Base-by-base conservation (phyloP, 1,284 basidiomycete genomes). In the Prillingera fragicola region DNA sequence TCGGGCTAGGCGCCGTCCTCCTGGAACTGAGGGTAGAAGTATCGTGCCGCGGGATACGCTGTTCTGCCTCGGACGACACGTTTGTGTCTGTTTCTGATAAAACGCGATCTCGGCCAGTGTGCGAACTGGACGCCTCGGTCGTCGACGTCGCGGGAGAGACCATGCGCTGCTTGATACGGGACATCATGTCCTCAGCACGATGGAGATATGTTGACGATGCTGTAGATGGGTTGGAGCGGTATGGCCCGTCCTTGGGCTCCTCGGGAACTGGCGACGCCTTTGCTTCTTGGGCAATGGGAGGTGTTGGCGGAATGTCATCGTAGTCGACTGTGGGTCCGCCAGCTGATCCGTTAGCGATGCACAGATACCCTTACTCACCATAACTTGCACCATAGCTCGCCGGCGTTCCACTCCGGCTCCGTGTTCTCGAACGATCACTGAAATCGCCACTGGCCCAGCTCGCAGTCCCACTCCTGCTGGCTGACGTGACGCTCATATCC, bases 121-220 rank as follows among this genome's bases (percentile, higher is more conserved):
- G 80, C 3, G 75, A 77, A 2, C n/a, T n/a, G n/a, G n/a, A 40
- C 31, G 14, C 33, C 5, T 57, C 58, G 10, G 52, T 43, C 1
- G 57, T 61, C 3, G 62, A 63, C 9, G 59, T 59, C 14, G 55
- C 54, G 21, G 63, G 63, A 3, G 67, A 67, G 3, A 69, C 63
- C 25, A 48, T 54, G 8, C 66, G 59, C 17, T 42, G 76, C 67
- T 84, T 83, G 51, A 89, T 87, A 52, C 86, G 84, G 14, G 82
- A 83, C 84, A 91, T 87, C 35, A 90, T 71, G 28, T 77, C 80
- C 10, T 80, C 84, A 4, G 84, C 87, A 55, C 85, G 80, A 54
- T 80, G 75, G 28, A 86, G 77, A 60, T 85, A 85, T 10, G 77
- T 79, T 1, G 67, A 70, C 1, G 65, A 68, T 0, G 67, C 60